A percentile compares a stretch with the other conserved stretches of the same genome.
phyloP scores from a whole-genome alignment of 352 stramenopile species.

The Phytophthora megakarya region DNA sequence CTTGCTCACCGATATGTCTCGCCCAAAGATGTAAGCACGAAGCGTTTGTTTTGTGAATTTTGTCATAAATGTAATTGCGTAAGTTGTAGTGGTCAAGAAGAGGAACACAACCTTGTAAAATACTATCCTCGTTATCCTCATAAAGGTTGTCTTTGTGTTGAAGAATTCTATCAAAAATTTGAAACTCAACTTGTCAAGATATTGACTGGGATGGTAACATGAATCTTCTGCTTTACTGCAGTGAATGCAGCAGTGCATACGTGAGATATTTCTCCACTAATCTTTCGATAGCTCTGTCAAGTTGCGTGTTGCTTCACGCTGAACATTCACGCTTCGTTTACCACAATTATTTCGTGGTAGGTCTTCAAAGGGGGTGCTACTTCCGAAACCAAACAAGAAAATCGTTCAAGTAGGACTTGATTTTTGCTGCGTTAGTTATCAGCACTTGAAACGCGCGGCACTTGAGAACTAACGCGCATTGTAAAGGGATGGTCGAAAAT shows the following conservation, averaged over 20 bases:
- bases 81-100: not conserved
- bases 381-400: conserved; percentile 18
- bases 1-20: conserved; percentile 57
- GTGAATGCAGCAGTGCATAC: too few species aligned
- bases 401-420: conserved; percentile 23
- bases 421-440: conserved; percentile 16
- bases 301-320: not conserved
- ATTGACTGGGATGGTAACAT: not conserved
- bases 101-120: conserved; percentile 15
- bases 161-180: too few species aligned
- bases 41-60: conserved; percentile 3
- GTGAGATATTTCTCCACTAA: not conserved
- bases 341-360: not conserved
- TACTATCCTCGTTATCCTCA: conserved; percentile 13
- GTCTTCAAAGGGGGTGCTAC: not conserved
- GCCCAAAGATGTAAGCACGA: conserved; percentile 42
- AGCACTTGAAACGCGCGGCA: conserved; percentile 5
- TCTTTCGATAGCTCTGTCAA: not conserved
- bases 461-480: not conserved
- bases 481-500: conserved; percentile 17
- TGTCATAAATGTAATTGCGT: conserved; percentile 27
- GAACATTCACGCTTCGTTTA: not conserved
- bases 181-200: not conserved
- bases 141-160: too few species aligned
- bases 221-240: not conserved